A percentile compares a stretch with the other conserved stretches of the same genome.
Evolutionary conservation across 148 eudicot species (phyloP).

Genomic region (Persicaria maculosa): DNA sequence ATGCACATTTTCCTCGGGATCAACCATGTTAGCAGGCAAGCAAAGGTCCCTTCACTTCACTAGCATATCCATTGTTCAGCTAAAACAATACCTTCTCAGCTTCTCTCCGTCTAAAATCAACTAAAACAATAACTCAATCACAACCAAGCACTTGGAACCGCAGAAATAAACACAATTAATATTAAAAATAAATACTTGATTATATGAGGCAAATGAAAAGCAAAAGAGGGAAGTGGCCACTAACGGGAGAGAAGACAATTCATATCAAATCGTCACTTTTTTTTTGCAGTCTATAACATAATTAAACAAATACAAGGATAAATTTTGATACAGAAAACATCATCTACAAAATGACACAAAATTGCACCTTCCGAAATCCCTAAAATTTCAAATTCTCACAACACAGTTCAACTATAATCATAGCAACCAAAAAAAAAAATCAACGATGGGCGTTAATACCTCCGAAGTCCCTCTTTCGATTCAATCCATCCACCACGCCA

Average conservation of each 20-base stretch:
- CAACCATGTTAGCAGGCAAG: constrained; percentile 16
- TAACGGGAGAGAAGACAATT: background rate
- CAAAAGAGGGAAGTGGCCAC: constrained; percentile 5
- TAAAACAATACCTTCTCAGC: background rate
- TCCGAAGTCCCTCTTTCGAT: no score
- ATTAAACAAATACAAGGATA: background rate
- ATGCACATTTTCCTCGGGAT: constrained; percentile 22
- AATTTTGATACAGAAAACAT: background rate
- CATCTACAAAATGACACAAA: background rate
- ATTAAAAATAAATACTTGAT: background rate
- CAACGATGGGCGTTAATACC: no score
- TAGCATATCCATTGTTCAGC: background rate
- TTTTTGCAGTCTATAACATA: background rate
- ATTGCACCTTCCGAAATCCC: no score
- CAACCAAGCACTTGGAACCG: background rate
- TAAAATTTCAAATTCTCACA: no score
- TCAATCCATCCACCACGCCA: no score
- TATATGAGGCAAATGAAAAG: background rate
- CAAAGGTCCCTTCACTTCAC: constrained; percentile 1
- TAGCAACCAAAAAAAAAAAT: no score
- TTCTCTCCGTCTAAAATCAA: constrained; percentile 1
- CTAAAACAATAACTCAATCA: background rate
- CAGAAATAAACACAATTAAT: background rate
- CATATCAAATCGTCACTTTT: background rate
- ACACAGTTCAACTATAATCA: no score